Base-by-base conservation (phyloP, 108 stramenopile genomes). In the Asterionellopsis glacialis region DNA sequence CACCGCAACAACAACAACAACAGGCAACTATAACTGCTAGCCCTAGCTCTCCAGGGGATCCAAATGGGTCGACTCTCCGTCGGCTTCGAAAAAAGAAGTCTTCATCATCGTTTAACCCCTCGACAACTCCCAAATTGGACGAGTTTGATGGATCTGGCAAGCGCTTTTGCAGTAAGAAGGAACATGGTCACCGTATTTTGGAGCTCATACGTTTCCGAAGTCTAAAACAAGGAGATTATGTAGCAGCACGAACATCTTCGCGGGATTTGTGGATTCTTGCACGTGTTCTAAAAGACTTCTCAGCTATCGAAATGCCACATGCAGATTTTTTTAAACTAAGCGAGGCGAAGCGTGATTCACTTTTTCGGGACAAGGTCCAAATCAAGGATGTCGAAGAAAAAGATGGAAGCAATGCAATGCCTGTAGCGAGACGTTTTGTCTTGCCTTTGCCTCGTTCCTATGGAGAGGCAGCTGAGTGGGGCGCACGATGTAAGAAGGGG, bases 201-300 rank as follows among this genome's bases (percentile, higher is more conserved):
- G 80, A 90, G 55, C 47, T 80, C 0, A 51, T 75, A 25, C 70
- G 83, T n/a, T 90, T 73, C 40, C 68, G 85, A 14, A 57, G 69
- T 19, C 50, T 90, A 15, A 63, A 65, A 22, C 42, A 77, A 42
- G 88, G 88, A 4, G 88, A 86, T 71, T 80, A 70, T 51, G 82
- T 82, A 18, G 80, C 84, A 14, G 84, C 84, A 22, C 70, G 80
- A 33, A 21, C 76, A 19, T 60, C 75, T 0, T 78, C 75, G 45
- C 71, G 77, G 43, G 83, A 90, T 38, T 67, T 80, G 45, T 90
- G 88, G 88, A 86, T 86, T 51, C 49, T 86, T 40, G 83, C 82
- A 9, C 59, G 71, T 23, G 85, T 90, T 15, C 53, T 82, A 6
- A 68, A 75, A 40, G 64, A 86, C 21, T 90, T 82, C 65, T 64